Base-by-base conservation (phyloP, 495 filamentous ascomycete species). In the Trichocladium antarcticum region DNA sequence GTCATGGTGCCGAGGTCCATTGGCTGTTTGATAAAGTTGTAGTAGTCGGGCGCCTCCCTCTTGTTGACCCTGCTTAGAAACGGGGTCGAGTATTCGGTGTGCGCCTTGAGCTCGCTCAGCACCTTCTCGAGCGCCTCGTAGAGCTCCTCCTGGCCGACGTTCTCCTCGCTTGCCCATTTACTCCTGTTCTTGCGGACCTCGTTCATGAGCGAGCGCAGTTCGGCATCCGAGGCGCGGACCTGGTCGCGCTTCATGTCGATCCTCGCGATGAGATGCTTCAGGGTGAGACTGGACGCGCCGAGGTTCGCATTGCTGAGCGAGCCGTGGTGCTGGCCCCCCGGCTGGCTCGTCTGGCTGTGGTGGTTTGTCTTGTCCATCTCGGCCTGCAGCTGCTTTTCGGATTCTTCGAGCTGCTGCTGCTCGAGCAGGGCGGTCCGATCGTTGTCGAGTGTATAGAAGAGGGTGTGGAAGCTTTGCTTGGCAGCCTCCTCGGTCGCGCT, bases 1-100 rank as follows among this genome's bases (percentile, higher is more conserved):
- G 92, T 90, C 85, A 99, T 96, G 29, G 81, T 83, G 34, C 93
- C 92, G 37, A 99, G 79, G 64, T 99, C 92, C 92, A 99, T 99
- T 0, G 92, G 93, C 24, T 89, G 81, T 68, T 92, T 95, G 70
- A 97, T 96, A 53, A 97, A 80, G 47, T 74, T 83, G 65, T 89
- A 83, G 62, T 99, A 99, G 67, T 97, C 93, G 20, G 89, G 92
- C 22, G 89, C 93, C 58, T 99, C 92, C 49, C 90, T 79, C 67
- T 96, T 97, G 66, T 92, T 95, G 22, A 99, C 92, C 46, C 86
- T 73, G 40, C 86, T 86, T 48, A 99, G 65, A 51, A 99, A 99
- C 2, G 90, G 86, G 45, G 83, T 83, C 0, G 93, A 96, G 63
- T 96, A 90, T 61, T 97, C 90, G 6, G 89, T 95, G 73, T 89